Conservation (phyloP, 2,329 filamentous ascomycete genomes). For the Pestalotiopsis sp. region DNA sequence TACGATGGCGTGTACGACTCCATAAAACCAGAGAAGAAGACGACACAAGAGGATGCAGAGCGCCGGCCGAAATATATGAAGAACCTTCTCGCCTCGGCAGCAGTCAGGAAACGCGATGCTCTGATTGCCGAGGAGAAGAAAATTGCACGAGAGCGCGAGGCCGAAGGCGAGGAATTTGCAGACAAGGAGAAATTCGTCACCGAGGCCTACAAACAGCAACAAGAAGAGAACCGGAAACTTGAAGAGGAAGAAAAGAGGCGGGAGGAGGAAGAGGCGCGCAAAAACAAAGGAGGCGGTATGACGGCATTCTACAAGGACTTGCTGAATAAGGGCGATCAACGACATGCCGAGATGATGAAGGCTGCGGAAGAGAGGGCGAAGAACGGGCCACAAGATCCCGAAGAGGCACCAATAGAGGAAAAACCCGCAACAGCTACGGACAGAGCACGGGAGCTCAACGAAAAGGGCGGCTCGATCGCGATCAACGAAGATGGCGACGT, state of each 20-base stretch:
- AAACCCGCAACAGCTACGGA: conserved; percentile 60
- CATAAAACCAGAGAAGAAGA: conserved; percentile 63
- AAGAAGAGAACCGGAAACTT: conserved; percentile 69
- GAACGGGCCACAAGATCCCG: conserved; percentile 33
- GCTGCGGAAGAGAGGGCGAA: conserved; percentile 60
- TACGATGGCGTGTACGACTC: conserved; percentile 83
- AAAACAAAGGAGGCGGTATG: conserved; percentile 70
- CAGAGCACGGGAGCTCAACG: conserved; percentile 66
- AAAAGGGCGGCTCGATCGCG: conserved; percentile 60
- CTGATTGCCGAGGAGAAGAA: conserved; percentile 79
- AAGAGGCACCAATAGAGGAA: conserved; percentile 37
- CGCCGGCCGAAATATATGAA: conserved; percentile 78
- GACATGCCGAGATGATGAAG: conserved; percentile 68
- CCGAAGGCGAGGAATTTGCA: conserved; percentile 77
- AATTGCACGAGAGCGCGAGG: conserved; percentile 74
- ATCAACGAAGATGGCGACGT: conserved; percentile 83
- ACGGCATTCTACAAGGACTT: conserved; percentile 75
- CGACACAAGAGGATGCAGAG: conserved; percentile 50
- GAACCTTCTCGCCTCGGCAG: conserved; percentile 70
- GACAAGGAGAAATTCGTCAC: conserved; percentile 88
- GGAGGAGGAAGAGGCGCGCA: conserved; percentile 65
- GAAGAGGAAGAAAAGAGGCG: conserved; percentile 70
- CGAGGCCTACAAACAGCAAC: conserved; percentile 77
- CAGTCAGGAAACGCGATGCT: conserved; percentile 75
- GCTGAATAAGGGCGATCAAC: conserved; percentile 68